These are phyloP conservation scores for Diplodia seriata DNA, from an alignment of 2,329 filamentous ascomycete genomes.

Conservation along the genomic window DNA sequence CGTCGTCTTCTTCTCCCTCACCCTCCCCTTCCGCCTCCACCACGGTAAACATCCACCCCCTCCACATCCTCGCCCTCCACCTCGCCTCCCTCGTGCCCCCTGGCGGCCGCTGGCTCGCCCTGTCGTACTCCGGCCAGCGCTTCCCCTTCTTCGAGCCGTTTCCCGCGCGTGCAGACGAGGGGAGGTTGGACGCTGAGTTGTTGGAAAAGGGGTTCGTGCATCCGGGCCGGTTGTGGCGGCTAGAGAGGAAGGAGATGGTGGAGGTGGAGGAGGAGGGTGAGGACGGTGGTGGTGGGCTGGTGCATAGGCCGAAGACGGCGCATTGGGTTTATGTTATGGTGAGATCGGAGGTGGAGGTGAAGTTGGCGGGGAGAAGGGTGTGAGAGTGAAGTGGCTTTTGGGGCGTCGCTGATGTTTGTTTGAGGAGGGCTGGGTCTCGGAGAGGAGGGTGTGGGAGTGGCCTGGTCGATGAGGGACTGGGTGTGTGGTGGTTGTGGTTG, in stretches of 20 bases:
- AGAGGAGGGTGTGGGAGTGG: too few species aligned
- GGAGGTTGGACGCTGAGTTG: conserved; percentile 33
- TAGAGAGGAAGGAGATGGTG: conserved; percentile 45
- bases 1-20: background rate
- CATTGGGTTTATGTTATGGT: conserved; percentile 51
- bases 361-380: too few species aligned
- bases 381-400: too few species aligned
- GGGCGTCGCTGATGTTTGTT: too few species aligned
- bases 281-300: conserved; percentile 33
- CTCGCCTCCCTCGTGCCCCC: conserved; percentile 49
- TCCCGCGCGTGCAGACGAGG: conserved; percentile 34
- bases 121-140: conserved; percentile 50
- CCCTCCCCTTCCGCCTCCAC: conserved; percentile 13
- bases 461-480: too few species aligned
- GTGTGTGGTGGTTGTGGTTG: too few species aligned
- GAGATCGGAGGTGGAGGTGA: conserved; percentile 41
- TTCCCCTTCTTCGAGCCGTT: conserved; percentile 46
- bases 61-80: conserved; percentile 50
- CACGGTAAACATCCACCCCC: conserved; percentile 42
- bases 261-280: conserved; percentile 38
- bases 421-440: too few species aligned
- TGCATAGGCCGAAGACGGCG: conserved; percentile 46
- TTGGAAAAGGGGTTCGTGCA: conserved; percentile 46
- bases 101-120: conserved; percentile 47
- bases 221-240: conserved; percentile 47